A percentile compares a stretch with the other conserved stretches of the same genome.
These are phyloP conservation scores for Picea sitchensis DNA, from an alignment of 75 land plant genomes.

Conservation along the genomic window DNA sequence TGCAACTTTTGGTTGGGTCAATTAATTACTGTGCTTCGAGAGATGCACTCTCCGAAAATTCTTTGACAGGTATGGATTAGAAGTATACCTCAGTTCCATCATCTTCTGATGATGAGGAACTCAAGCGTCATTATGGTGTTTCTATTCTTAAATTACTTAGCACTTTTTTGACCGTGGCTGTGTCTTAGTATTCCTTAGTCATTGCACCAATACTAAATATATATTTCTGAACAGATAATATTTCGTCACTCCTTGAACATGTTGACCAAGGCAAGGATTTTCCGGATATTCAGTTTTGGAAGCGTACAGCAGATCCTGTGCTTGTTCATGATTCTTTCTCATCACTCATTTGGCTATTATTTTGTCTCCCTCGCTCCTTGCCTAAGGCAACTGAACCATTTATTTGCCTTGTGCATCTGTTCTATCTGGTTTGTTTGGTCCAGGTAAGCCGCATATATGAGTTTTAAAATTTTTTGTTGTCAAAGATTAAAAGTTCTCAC, in stretches of 20 bases:
- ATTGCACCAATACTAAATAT: not conserved
- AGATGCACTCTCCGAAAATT: slow-evolving; percentile 28
- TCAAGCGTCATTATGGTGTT: no score
- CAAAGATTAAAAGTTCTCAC: not conserved
- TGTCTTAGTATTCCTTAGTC: no score
- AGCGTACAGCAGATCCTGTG: slow-evolving; percentile 76
- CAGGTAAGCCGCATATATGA: slow-evolving; percentile 57
- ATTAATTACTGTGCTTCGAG: slow-evolving; percentile 48
- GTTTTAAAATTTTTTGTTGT: slow-evolving; percentile 2
- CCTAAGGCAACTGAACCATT: slow-evolving; percentile 45
- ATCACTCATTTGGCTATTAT: slow-evolving; percentile 87
- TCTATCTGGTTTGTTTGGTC: slow-evolving; percentile 69
- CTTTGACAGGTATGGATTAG: slow-evolving; percentile 23
- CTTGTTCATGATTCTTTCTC: slow-evolving; percentile 89
- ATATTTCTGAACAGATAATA: slow-evolving; percentile 32
- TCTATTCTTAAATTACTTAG: no score
- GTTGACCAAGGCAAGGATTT: slow-evolving; percentile 36
- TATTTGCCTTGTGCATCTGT: slow-evolving; percentile 75
- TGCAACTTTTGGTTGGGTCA: slow-evolving; percentile 72
- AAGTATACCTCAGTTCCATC: not conserved
- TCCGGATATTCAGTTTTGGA: slow-evolving; percentile 76
- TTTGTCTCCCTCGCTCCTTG: slow-evolving; percentile 78
- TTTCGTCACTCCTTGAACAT: slow-evolving; percentile 36
- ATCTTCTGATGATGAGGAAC: no score
- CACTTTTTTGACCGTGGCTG: no score